Percentiles rank a stretch among this genome's conserved stretches.
Conservation (phyloP, 768 basidiomycete genomes). For the Pleurotus djamor region DNA sequence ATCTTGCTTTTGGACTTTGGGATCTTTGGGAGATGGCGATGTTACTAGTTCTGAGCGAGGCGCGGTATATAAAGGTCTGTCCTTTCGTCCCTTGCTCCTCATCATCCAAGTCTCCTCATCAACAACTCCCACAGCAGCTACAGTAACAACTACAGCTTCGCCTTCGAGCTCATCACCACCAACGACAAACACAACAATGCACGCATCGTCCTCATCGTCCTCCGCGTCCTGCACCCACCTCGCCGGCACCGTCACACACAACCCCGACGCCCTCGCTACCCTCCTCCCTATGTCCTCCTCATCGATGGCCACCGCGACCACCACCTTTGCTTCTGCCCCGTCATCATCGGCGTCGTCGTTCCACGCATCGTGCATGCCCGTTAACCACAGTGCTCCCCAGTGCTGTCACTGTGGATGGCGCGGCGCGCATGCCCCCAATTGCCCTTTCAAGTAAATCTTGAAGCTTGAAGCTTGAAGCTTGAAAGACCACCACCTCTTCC, state of each 20-base stretch:
- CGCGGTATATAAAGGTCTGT: conserved; percentile 29
- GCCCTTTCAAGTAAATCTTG: conserved; percentile 51
- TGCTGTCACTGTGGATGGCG: conserved; percentile 80
- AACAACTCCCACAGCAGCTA: too few relatives aligned
- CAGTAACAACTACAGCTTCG: too few relatives aligned
- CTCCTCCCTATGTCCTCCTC: too few relatives aligned
- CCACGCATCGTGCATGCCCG: conserved; percentile 20
- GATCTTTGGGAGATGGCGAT: conserved; percentile 9
- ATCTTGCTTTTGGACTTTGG: not conserved
- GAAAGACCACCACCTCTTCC: too few relatives aligned
- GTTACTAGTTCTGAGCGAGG: not conserved
- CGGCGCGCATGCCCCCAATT: conserved; percentile 54
- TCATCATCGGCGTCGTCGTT: conserved; percentile 17
- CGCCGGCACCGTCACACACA: too few relatives aligned
- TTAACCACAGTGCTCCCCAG: conserved; percentile 63
- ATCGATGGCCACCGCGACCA: too few relatives aligned
- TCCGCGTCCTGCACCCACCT: too few relatives aligned
- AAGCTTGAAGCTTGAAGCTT: not conserved
- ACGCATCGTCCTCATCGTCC: too few relatives aligned
- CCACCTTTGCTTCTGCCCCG: not conserved
- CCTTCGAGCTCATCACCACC: too few relatives aligned
- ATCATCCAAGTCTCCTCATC: not conserved
- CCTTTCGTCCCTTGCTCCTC: conserved; percentile 2
- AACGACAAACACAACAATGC: too few relatives aligned
- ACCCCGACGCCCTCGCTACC: too few relatives aligned